These are phyloP conservation scores for Talaromyces pinophilus DNA, from an alignment of 2,329 filamentous ascomycete genomes.

Conservation along the genomic window DNA sequence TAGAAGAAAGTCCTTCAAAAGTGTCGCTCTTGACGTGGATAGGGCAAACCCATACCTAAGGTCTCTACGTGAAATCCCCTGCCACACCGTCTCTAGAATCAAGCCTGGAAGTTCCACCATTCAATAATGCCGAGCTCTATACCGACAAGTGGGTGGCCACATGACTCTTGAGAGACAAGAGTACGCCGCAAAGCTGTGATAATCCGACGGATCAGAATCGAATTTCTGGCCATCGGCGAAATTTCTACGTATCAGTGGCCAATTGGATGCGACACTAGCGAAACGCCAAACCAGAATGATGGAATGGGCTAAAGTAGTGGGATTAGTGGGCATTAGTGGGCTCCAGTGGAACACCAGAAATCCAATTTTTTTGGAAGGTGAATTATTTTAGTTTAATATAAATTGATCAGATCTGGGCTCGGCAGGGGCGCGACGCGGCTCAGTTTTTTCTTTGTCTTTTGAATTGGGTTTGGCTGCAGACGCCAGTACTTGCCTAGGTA, in stretches of 20 bases:
- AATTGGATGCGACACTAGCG: constrained; percentile 12
- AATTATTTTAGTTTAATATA: not conserved
- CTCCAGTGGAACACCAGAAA: not conserved
- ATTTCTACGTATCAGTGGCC: not conserved
- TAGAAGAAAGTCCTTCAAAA: not conserved
- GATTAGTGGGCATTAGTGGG: not conserved
- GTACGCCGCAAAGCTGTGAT: not conserved
- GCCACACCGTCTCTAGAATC: not conserved
- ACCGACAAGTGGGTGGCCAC: not conserved
- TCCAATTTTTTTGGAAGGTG: constrained; percentile 6
- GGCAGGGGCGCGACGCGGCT: constrained; percentile 14
- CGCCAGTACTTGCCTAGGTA: constrained; percentile 6
- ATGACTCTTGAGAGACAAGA: not conserved
- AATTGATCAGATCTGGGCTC: constrained; percentile 12
- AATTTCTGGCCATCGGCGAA: not conserved
- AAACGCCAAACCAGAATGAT: constrained; percentile 23
- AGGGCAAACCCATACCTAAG: not conserved
- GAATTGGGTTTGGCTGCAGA: constrained; percentile 4
- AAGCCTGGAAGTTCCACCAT: not conserved
- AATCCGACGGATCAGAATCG: constrained; percentile 3
- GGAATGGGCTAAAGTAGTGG: constrained; percentile 13
- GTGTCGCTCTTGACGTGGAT: not conserved
- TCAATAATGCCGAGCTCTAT: not conserved
- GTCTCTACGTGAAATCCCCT: not conserved
- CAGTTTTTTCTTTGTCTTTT: not conserved